These are phyloP conservation scores for Lactarius quietus DNA, from an alignment of 768 basidiomycete species.

Conservation along the genomic window DNA sequence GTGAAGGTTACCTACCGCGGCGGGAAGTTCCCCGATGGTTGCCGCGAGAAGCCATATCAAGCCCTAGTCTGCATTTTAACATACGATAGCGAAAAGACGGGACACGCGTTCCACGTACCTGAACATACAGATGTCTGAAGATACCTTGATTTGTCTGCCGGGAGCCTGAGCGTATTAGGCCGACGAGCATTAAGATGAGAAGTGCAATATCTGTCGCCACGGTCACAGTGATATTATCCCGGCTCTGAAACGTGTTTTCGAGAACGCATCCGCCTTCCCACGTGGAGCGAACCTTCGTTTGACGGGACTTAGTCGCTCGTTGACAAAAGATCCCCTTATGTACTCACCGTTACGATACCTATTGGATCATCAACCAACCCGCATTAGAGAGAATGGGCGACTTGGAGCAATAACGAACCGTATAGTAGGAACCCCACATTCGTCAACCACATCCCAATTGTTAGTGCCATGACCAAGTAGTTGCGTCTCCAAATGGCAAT, in stretches of 20 bases:
- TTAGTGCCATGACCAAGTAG: background rate
- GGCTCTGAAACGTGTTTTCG: background rate
- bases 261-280: background rate
- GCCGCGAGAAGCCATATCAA: conserved; percentile 12
- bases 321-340: background rate
- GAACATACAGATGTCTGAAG: conserved; percentile 3
- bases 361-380: background rate
- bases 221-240: conserved; percentile 9
- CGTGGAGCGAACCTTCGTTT: background rate
- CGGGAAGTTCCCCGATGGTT: conserved; percentile 4
- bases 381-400: background rate
- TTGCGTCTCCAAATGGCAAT: conserved; percentile 7
- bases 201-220: conserved; percentile 9
- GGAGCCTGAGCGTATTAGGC: conserved; percentile 5
- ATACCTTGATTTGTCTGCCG: background rate
- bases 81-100: background rate
- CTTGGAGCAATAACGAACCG: background rate
- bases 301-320: background rate
- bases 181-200: conserved; percentile 10
- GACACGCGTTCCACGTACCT: conserved; percentile 2
- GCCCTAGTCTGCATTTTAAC: conserved; percentile 12
- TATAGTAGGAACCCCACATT: conserved; percentile 14
- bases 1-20: background rate
- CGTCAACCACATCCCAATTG: background rate
- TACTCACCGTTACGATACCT: conserved; percentile 11